Evolutionary conservation across 2,329 filamentous ascomycete genomes (phyloP).

Genomic region (Trichoderma breve): DNA sequence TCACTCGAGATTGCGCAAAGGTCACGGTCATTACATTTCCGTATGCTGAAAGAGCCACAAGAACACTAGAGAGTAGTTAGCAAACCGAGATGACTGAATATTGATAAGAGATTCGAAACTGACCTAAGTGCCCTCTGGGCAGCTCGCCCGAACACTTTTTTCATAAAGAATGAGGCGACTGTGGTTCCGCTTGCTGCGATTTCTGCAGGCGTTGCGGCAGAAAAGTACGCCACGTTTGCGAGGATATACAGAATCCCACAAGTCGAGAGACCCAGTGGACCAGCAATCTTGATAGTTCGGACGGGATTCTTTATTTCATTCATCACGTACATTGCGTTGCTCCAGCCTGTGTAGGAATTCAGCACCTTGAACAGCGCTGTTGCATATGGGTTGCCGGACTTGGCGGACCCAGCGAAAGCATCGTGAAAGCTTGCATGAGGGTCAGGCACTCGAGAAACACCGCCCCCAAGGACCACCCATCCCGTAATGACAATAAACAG

Average conservation of each 20-base stretch:
- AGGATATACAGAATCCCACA: constrained; percentile 24
- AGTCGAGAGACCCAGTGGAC: constrained; percentile 22
- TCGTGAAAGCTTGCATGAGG: constrained; percentile 24
- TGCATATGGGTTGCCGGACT: constrained; percentile 22
- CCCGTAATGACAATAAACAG: constrained; percentile 23
- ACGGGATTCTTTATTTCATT: constrained; percentile 24
- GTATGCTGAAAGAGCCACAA: constrained; percentile 23
- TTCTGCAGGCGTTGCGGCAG: constrained; percentile 21
- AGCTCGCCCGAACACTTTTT: constrained; percentile 22
- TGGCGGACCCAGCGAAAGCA: constrained; percentile 21
- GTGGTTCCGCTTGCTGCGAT: constrained; percentile 23
- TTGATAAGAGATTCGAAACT: neutral
- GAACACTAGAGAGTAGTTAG: constrained; percentile 16
- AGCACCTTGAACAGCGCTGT: constrained; percentile 23
- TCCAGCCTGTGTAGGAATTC: constrained; percentile 23
- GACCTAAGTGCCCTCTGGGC: constrained; percentile 23
- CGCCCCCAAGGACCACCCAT: constrained; percentile 24
- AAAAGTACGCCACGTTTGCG: constrained; percentile 24
- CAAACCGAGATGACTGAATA: neutral
- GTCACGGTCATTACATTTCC: constrained; percentile 24
- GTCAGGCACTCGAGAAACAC: constrained; percentile 19
- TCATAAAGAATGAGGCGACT: constrained; percentile 24
- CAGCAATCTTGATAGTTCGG: constrained; percentile 24
- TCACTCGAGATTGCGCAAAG: constrained; percentile 23
- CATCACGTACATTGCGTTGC: constrained; percentile 24